Base-by-base conservation (phyloP, 768 basidiomycete species). In the Inosperma sp. region DNA sequence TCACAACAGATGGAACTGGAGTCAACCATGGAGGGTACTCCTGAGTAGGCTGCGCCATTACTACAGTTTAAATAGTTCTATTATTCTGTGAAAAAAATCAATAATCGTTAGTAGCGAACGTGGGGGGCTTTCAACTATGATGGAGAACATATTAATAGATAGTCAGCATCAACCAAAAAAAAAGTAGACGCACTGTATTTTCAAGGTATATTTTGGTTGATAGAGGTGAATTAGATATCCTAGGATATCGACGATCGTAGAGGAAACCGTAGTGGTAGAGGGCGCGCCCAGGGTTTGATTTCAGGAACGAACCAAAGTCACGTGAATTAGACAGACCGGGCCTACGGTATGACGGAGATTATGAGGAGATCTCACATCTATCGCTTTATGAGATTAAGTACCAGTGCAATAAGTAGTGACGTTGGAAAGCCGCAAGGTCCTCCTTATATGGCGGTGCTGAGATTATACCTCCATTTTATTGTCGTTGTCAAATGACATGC, bases 1-100 rank as follows among this genome's bases (percentile, higher is more conserved):
- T 80, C 40, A 82, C 62, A 25, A 79, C 68, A 14, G 79, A 72
- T 26, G 76, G 71, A n/a, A 71, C 57, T 26, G 77, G 71, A 2
- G 85, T 80, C 55, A 89, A 70, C 88, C 88, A 91, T 26, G 87
- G 71, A 37, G 88, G 88, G 45, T 81, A 74, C 52, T 73, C 68
- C 65, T 90, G 88, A 3, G 84, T 79, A 21, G 79, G 82, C 58
- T 73, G 73, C 50, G 78, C 64, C 83, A 84, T 85, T 43, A 57
- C 49, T 56, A 45, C 59, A 59, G 55, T 44, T 45, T 57, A 52
- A 55, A 60, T 51, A 39, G 33, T 43, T 59, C 52, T 58, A 50
- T 33, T 29, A 58, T 51, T 56, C 51, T 62, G 55, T 49, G 53
- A 47, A 40, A 54, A 58, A 56, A 52, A 61, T 55, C 61, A 56